A percentile compares a stretch with the other conserved stretches of the same genome.
Evolutionary conservation across 768 basidiomycete species (phyloP).

Genomic region (Leccinum boreale): DNA sequence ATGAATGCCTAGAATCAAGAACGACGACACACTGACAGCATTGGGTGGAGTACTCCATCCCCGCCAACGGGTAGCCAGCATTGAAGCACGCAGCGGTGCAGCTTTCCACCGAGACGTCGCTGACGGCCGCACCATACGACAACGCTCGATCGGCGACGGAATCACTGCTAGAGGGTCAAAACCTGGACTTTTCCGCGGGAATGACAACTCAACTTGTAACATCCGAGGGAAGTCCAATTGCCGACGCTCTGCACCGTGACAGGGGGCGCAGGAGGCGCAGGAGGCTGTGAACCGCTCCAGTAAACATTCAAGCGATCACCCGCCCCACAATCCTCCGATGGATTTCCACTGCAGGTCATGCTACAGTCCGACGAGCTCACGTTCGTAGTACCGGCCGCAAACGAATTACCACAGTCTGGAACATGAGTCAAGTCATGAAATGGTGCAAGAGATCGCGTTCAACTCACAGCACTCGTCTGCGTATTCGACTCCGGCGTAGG

Average conservation of each 20-base stretch:
- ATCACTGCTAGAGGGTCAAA: constrained; percentile 29
- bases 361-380: constrained; percentile 54
- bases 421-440: not conserved
- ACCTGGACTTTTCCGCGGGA: not conserved
- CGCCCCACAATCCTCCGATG: constrained; percentile 58
- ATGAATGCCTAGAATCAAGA: constrained; percentile 26
- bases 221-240: constrained; percentile 70
- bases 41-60: constrained; percentile 45
- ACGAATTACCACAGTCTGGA: constrained; percentile 60
- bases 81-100: constrained; percentile 48
- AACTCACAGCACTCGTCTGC: constrained; percentile 59
- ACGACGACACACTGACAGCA: constrained; percentile 40
- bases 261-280: constrained; percentile 58
- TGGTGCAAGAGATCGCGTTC: not conserved
- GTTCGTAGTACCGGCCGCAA: constrained; percentile 44
- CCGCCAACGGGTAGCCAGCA: constrained; percentile 39
- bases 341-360: constrained; percentile 57
- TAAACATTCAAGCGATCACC: constrained; percentile 59
- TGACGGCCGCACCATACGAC: constrained; percentile 30
- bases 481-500: constrained; percentile 72
- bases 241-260: constrained; percentile 52
- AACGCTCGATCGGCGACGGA: constrained; percentile 33
- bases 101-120: constrained; percentile 45
- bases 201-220: constrained; percentile 52
- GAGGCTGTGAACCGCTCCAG: constrained; percentile 57